Percentiles rank a stretch among this genome's conserved stretches.
These are phyloP conservation scores for Coemansia sp. DNA, from an alignment of 192 early-diverging fungal genomes.

Conservation along the genomic window DNA sequence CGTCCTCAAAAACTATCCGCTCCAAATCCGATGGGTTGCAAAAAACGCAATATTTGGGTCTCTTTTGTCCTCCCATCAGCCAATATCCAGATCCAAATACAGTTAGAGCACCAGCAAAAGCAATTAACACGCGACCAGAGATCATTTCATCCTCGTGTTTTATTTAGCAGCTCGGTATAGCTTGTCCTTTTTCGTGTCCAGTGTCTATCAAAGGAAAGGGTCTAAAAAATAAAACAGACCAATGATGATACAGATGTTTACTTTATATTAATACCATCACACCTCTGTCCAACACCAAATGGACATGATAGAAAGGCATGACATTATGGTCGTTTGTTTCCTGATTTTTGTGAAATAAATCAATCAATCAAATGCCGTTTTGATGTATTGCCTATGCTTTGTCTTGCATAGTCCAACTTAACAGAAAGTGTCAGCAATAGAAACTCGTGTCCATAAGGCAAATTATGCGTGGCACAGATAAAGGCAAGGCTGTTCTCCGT, in stretches of 20 bases:
- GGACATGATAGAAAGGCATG: neutral
- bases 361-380: neutral
- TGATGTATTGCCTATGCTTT: neutral
- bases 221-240: neutral
- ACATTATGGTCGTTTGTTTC: neutral
- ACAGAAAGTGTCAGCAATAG: neutral
- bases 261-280: too few relatives aligned
- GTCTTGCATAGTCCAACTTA: neutral
- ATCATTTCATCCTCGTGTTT: constrained; percentile 4
- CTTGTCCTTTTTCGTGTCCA: too few relatives aligned
- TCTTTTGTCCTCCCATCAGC: constrained; percentile 43
- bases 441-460: neutral
- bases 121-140: constrained; percentile 3
- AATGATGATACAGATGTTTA: too few relatives aligned
- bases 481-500: neutral
- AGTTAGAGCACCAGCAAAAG: constrained; percentile 7
- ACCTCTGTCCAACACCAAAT: neutral
- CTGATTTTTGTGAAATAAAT: neutral
- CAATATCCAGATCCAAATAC: constrained; percentile 16
- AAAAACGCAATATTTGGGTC: constrained; percentile 42
- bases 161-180: too few relatives aligned
- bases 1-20: constrained; percentile 44
- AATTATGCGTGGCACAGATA: too few relatives aligned
- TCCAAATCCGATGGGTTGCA: constrained; percentile 26
- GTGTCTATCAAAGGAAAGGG: too few relatives aligned